These are phyloP conservation scores for Backusella tarrabulga DNA, from an alignment of 192 early-diverging fungal genomes.

Conservation along the genomic window DNA sequence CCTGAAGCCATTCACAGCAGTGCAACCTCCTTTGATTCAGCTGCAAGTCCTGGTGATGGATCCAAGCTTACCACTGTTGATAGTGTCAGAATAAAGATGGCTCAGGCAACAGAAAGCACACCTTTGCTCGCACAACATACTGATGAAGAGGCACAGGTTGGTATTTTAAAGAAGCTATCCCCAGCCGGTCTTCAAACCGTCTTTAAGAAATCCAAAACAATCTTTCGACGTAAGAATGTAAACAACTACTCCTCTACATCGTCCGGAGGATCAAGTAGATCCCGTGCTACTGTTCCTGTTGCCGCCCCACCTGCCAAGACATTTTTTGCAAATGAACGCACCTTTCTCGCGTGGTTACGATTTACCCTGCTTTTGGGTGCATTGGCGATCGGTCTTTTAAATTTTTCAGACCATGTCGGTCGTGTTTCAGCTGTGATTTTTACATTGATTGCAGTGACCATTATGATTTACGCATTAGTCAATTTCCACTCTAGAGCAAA, in stretches of 20 bases:
- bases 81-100: slow-evolving; percentile 19
- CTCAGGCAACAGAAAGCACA: slow-evolving; percentile 23
- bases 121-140: slow-evolving; percentile 16
- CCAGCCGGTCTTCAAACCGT: slow-evolving; percentile 28
- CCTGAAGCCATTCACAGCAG: slow-evolving; percentile 35
- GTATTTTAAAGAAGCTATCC: slow-evolving; percentile 23
- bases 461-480: slow-evolving; percentile 76
- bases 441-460: slow-evolving; percentile 61
- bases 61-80: slow-evolving; percentile 33
- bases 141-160: neutral
- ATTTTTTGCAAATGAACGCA: slow-evolving; percentile 93
- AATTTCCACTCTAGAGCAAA: slow-evolving; percentile 75
- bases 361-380: slow-evolving; percentile 71
- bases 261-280: slow-evolving; percentile 38
- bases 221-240: neutral
- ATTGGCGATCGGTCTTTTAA: slow-evolving; percentile 70
- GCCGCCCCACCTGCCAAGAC: slow-evolving; percentile 77
- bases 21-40: slow-evolving; percentile 25
- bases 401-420: slow-evolving; percentile 73
- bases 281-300: slow-evolving; percentile 59
- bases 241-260: neutral
- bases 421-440: slow-evolving; percentile 67
- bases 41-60: slow-evolving; percentile 26
- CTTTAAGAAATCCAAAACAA: slow-evolving; percentile 24
- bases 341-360: slow-evolving; percentile 84